Evolutionary conservation across 2,329 filamentous ascomycete genomes (phyloP), one percentile per base, ranked within the genome.

Genomic region (Penicillium sp.): DNA sequence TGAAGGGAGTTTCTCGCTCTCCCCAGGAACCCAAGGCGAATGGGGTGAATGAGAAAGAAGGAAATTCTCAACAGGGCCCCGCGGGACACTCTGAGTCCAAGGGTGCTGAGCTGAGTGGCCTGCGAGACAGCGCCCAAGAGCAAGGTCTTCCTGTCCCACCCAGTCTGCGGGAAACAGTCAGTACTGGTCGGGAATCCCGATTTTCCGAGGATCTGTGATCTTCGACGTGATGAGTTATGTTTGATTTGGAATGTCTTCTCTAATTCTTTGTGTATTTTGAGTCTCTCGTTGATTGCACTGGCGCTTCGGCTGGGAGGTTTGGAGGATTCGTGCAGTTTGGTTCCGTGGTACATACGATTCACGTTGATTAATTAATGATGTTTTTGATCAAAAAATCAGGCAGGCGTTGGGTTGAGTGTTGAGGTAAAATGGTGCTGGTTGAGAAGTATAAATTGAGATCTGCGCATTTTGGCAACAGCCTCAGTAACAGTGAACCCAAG

Each of bases 141-240:
- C 60, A 60, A 11, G 53, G 55, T 7, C 45, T 64, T 16, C 50
- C 53, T 29, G 49, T 44, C 2, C 61, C 62, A 4, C 58, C 58
- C 4, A 36, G 37, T n/a, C 39, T 52, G 30, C 43, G 41, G n/a
- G 57, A 59, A 10, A 57, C 52, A 27, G 39, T 51, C 29, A 55
- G 52, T 37, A 47, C 55, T 10, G 51, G 45, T 9, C 54, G 62
- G 4, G 61, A 61, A 30, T 65, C 61, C 2, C 49, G 59, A 32
- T 65, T 65, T 38, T 64, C 60, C 1, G 62, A 65, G 29, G 59
- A 63, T 46, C 37, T 65, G 35, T 65, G 40, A 56, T 49, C 9
- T 26, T n/a, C n/a, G n/a, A n/a, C n/a, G n/a, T n/a, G 34, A 9
- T 46, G 13, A 30, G 42, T 35, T 42, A 14, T 30, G 29, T n/a